phyloP scores from a whole-genome alignment of 352 stramenopile genomes.

The Pseudoperonospora humuli region DNA sequence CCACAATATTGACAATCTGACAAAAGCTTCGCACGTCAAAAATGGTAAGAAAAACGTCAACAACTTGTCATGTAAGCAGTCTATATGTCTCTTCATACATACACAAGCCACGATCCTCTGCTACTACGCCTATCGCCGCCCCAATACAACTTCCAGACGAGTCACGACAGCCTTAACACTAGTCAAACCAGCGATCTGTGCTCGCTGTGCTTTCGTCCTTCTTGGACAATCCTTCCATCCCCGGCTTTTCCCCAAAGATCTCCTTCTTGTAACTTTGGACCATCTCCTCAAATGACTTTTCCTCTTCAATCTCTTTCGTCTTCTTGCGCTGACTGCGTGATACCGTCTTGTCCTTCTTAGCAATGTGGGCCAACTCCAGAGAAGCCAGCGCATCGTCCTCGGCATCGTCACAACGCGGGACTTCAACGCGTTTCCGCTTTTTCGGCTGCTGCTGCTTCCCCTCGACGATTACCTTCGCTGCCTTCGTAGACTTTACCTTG shows the following conservation, averaged over 20 bases:
- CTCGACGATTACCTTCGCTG: conserved; percentile 24
- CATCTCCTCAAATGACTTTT: conserved; percentile 71
- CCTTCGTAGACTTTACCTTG: conserved; percentile 30
- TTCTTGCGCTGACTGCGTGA: conserved; percentile 73
- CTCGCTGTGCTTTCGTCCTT: conserved; percentile 12
- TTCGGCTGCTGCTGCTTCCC: conserved; percentile 30
- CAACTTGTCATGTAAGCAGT: conserved; percentile 6
- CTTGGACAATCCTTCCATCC: conserved; percentile 1
- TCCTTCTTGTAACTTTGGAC: conserved; percentile 81
- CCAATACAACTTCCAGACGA: no score
- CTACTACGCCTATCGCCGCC: no score
- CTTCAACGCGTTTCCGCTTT: conserved; percentile 34
- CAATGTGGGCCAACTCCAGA: conserved; percentile 10
- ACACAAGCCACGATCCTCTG: not conserved
- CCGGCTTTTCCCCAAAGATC: conserved; percentile 55
- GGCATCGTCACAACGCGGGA: conserved; percentile 7
- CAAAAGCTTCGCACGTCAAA: not conserved
- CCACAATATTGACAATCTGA: no score
- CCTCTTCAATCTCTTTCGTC: conserved; percentile 36
- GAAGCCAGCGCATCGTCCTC: conserved; percentile 20
- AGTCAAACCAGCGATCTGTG: conserved; percentile 68
- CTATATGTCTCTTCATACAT: conserved; percentile 15
- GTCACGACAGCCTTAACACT: conserved; percentile 9
- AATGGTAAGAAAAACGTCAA: conserved; percentile 2
- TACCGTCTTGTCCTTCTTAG: conserved; percentile 30